Conservation (phyloP, 2,329 filamentous ascomycete species). For the Elsinoe australis region DNA sequence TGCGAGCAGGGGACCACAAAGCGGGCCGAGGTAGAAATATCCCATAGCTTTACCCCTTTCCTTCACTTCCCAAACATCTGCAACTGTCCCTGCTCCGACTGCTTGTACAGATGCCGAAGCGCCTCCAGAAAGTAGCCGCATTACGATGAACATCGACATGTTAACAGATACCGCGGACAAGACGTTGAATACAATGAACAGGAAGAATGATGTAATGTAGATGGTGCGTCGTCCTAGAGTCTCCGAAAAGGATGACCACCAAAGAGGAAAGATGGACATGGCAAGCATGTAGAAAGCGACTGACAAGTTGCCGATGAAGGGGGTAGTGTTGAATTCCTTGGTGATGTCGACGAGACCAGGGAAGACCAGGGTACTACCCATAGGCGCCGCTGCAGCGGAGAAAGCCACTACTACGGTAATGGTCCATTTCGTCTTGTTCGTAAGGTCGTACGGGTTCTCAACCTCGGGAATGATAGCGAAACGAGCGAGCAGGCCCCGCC, state of each 20-base stretch:
- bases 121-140: conserved; percentile 66
- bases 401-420: conserved; percentile 71
- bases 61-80: conserved; percentile 67
- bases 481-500: conserved; percentile 65
- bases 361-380: conserved; percentile 78
- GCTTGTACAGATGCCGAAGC: conserved; percentile 74
- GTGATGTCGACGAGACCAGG: conserved; percentile 62
- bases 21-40: conserved; percentile 71
- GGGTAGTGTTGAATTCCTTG: conserved; percentile 51
- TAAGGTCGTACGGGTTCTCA: conserved; percentile 65
- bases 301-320: conserved; percentile 64
- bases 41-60: conserved; percentile 75
- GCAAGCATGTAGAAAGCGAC: conserved; percentile 74
- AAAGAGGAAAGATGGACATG: conserved; percentile 77
- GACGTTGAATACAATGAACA: conserved; percentile 65
- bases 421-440: conserved; percentile 69
- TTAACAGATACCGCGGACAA: conserved; percentile 61
- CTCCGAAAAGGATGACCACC: conserved; percentile 81
- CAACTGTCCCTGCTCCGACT: conserved; percentile 74
- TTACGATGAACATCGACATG: conserved; percentile 68
- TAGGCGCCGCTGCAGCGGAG: conserved; percentile 68
- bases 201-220: conserved; percentile 64
- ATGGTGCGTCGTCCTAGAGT: conserved; percentile 63
- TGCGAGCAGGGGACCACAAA: conserved; percentile 65
- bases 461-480: conserved; percentile 72